phyloP scores from a whole-genome alignment of 1,284 basidiomycete genomes.

The Calocybe gambosa region DNA sequence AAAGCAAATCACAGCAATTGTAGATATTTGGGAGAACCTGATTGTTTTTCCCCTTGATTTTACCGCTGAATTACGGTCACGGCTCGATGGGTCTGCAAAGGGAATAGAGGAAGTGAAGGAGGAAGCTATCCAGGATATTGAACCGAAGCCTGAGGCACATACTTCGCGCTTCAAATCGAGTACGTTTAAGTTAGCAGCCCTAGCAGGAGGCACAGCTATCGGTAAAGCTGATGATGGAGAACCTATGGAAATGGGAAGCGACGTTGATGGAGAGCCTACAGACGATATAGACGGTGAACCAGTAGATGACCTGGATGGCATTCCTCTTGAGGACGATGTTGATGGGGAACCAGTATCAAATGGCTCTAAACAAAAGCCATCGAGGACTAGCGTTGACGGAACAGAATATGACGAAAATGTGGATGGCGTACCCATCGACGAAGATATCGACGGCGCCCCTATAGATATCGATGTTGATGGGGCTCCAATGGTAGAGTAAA shows the following conservation, averaged over 20 bases:
- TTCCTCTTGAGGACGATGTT: constrained; percentile 35
- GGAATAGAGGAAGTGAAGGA: constrained; percentile 23
- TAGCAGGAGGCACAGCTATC: constrained; percentile 20
- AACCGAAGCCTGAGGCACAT: constrained; percentile 31
- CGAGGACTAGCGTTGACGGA: constrained; percentile 51
- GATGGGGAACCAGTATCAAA: constrained; percentile 34
- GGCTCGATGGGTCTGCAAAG: constrained; percentile 60
- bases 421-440: constrained; percentile 37
- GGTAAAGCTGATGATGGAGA: constrained; percentile 32
- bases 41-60: constrained; percentile 87
- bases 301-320: constrained; percentile 42
- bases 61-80: constrained; percentile 60
- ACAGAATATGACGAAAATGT: constrained; percentile 40
- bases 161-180: constrained; percentile 72
- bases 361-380: constrained; percentile 34
- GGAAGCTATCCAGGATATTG: constrained; percentile 25
- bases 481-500: constrained; percentile 18
- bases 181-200: constrained; percentile 63
- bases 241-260: constrained; percentile 41
- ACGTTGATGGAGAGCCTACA: constrained; percentile 24
- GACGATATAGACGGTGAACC: constrained; percentile 32
- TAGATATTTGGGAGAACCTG: constrained; percentile 96
- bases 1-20: constrained; percentile 77
- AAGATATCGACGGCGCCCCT: constrained; percentile 24
- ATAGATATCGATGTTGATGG: constrained; percentile 10